phyloP scores from a whole-genome alignment of 139 green algal species.

The Auxenochlorella pyrenoidosa region DNA sequence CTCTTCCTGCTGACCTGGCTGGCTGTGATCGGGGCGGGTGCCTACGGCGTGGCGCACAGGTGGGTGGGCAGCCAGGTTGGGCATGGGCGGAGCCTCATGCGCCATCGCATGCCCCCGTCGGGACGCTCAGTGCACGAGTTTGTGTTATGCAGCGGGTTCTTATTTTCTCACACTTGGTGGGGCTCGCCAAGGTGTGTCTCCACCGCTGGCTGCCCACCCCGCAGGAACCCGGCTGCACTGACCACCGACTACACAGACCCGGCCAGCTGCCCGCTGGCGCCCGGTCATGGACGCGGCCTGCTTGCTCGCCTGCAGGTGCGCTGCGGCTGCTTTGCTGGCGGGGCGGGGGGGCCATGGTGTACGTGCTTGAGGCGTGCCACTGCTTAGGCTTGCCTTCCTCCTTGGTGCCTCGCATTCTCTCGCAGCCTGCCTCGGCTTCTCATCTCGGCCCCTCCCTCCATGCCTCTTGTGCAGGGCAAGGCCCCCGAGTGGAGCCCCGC shows the following conservation, averaged over 20 bases:
- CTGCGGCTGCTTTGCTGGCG: not conserved
- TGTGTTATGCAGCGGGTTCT: not conserved
- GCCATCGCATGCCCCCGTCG: too few species aligned
- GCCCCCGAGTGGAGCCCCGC: conserved; percentile 15
- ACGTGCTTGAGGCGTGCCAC: too few species aligned
- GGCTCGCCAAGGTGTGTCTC: not conserved
- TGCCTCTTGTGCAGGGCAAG: not conserved
- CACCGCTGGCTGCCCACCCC: not conserved
- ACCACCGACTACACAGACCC: conserved; percentile 45
- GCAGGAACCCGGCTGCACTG: conserved; percentile 54
- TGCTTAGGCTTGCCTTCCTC: too few species aligned
- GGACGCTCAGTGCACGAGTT: too few species aligned
- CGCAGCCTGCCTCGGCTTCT: too few species aligned
- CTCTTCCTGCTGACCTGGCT: conserved; percentile 18
- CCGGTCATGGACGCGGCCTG: conserved; percentile 2
- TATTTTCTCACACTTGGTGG: not conserved
- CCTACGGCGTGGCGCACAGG: conserved; percentile 26
- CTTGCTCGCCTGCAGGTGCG: conserved; percentile 20
- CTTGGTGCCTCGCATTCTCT: too few species aligned
- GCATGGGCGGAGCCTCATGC: too few species aligned
- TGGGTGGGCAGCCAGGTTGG: not conserved
- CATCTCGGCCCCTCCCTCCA: not conserved
- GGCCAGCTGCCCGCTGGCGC: conserved; percentile 43
- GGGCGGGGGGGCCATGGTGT: too few species aligned
- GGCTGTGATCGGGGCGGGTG: not conserved